phyloP scores from a whole-genome alignment of 179 eudicot species.

The Spinacia oleracea region DNA sequence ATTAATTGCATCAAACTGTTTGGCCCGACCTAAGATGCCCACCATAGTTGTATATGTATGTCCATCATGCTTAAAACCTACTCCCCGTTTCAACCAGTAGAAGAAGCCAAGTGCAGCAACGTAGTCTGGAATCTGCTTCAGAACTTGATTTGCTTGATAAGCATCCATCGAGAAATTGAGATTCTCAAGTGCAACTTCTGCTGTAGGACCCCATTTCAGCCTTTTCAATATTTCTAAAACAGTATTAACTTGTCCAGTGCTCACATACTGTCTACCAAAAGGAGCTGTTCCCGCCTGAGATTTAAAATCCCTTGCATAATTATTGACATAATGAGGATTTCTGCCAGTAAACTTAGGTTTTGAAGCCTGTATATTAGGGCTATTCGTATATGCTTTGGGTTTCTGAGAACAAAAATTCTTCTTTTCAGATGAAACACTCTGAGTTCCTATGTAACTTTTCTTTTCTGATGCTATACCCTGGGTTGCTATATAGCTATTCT shows the following conservation, averaged over 20 bases:
- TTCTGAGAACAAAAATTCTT: slow-evolving; percentile 38
- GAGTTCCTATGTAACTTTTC: slow-evolving; percentile 21
- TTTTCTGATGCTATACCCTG: slow-evolving; percentile 33
- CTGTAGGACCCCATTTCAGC: slow-evolving; percentile 78
- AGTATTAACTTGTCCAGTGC: slow-evolving; percentile 39
- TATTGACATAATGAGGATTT: slow-evolving; percentile 35
- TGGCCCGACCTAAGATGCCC: slow-evolving; percentile 85
- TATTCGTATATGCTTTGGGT: slow-evolving; percentile 38
- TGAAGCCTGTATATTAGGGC: slow-evolving; percentile 36
- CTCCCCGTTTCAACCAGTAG: slow-evolving; percentile 73
- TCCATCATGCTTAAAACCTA: slow-evolving; percentile 88
- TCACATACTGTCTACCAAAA: slow-evolving; percentile 46
- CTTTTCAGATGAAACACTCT: slow-evolving; percentile 37
- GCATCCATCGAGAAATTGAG: slow-evolving; percentile 68
- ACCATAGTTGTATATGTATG: slow-evolving; percentile 98
- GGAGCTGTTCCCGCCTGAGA: slow-evolving; percentile 38
- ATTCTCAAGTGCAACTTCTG: slow-evolving; percentile 73
- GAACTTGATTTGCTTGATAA: slow-evolving; percentile 91
- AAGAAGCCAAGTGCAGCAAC: slow-evolving; percentile 78
- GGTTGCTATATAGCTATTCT: slow-evolving; percentile 16
- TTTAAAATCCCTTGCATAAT: slow-evolving; percentile 39
- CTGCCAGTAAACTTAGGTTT: slow-evolving; percentile 39
- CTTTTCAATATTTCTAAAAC: slow-evolving; percentile 58
- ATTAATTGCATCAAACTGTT: slow-evolving; percentile 70
- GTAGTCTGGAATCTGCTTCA: slow-evolving; percentile 77